Percentiles rank a stretch among this genome's conserved stretches.
Evolutionary conservation across 2,329 filamentous ascomycete genomes (phyloP).

Genomic region (Aureobasidium musti): DNA sequence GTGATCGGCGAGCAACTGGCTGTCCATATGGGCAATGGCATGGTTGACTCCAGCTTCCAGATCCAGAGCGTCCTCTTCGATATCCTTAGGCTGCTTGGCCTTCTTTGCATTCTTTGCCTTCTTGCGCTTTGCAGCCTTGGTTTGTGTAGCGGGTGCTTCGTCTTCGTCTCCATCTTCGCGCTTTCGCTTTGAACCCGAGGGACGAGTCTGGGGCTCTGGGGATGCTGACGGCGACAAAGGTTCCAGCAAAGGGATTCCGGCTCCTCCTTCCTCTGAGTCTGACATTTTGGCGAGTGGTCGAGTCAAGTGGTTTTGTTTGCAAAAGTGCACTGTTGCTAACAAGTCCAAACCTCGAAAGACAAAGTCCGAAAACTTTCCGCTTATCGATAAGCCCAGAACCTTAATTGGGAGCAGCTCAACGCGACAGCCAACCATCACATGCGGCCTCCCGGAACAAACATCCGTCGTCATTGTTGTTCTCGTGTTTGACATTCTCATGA

Average conservation of each 20-base stretch:
- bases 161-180: conserved; percentile 40
- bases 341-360: not conserved
- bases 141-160: conserved; percentile 31
- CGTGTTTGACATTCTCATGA: too few species aligned
- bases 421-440: conserved; percentile 1
- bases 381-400: conserved; percentile 10
- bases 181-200: conserved; percentile 48
- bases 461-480: not conserved
- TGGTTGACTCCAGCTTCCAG: conserved; percentile 66
- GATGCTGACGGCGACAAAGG: conserved; percentile 42
- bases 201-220: conserved; percentile 33
- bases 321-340: not conserved
- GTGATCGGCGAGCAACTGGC: conserved; percentile 79
- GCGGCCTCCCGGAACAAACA: not conserved
- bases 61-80: conserved; percentile 61
- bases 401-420: not conserved
- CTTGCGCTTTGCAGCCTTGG: conserved; percentile 46
- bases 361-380: conserved; percentile 15
- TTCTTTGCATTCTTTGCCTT: conserved; percentile 62
- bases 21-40: conserved; percentile 80
- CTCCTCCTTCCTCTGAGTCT: conserved; percentile 46
- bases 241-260: conserved; percentile 50
- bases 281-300: conserved; percentile 42
- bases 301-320: not conserved
- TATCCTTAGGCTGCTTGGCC: conserved; percentile 60